Evolutionary conservation across 805 yeast species (phyloP), one percentile per base, ranked within the genome.

Genomic region (Candida maris): DNA sequence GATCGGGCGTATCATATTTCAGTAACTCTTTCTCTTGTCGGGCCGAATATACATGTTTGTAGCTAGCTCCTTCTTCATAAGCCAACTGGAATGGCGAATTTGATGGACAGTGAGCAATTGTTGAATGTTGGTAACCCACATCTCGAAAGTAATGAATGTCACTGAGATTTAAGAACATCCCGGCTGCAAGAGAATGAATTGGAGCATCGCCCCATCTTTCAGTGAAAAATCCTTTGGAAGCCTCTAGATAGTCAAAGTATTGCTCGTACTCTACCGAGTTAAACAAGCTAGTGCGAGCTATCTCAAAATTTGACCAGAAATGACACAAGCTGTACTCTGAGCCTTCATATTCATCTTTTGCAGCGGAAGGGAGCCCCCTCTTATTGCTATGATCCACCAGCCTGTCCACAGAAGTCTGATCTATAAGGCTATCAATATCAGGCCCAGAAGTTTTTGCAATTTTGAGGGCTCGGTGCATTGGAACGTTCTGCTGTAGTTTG

Each of bases 121-220:
- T 75, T 1, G 91, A 74, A 56, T 91, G 97, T 38, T 76, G 70
- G 61, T 89, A 91, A 0, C 97, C 97, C 46, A 91, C 81, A 54
- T 91, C 97, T 44, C 96, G 67, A 63, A 91, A 91, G 61, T 88
- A 91, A 61, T 91, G 97, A 7, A 91, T 65, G 39, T 89, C 85
- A 2, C 73, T 65, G 3, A 79, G 59, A 40, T 82, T 70, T 27
- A 89, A 64, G 50, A 84, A 68, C 73, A 93, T 69, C 0, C 87
- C 91, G 4, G 84, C 75, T 0, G 94, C 97, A 16, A 93, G 61
- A 0, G 96, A 81, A 57, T 88, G 97, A 4, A 91, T 79, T 0
- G 97, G 96, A 0, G 97, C 96, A 68, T 91, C 97, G 2, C 97
- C 97, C 97, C 97, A 91, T 52, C 98, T 67, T 58, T 93, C 96